phyloP scores from a whole-genome alignment of 768 basidiomycete genomes.

The Amanita thiersii region DNA sequence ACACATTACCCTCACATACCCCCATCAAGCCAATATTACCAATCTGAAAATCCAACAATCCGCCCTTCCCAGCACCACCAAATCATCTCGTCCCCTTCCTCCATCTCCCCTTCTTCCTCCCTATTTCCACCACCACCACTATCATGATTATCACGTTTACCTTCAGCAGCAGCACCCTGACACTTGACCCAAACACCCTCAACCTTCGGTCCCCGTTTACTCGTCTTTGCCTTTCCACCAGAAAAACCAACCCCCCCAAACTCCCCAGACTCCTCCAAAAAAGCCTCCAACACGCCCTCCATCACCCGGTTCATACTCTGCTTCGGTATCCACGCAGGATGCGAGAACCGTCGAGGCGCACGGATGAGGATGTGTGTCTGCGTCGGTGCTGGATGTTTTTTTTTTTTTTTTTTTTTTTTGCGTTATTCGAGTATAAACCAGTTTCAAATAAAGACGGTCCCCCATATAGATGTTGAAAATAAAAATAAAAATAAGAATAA shows the following conservation, averaged over 20 bases:
- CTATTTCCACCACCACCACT: constrained; percentile 1
- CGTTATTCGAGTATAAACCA: neutral
- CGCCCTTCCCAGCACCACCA: constrained; percentile 61
- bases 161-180: constrained; percentile 16
- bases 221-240: neutral
- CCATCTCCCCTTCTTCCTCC: constrained; percentile 10
- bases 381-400: constrained; percentile 17
- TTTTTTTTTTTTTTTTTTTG: neutral
- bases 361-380: constrained; percentile 25
- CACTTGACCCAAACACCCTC: constrained; percentile 40
- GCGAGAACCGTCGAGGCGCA: constrained; percentile 22
- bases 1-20: no score
- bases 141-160: constrained; percentile 11
- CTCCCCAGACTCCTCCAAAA: constrained; percentile 26
- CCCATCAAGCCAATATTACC: constrained; percentile 28
- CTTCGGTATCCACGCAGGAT: constrained; percentile 23
- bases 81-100: constrained; percentile 42
- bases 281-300: constrained; percentile 30
- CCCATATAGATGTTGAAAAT: neutral
- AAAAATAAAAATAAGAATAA: neutral
- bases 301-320: constrained; percentile 13
- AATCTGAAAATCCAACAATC: constrained; percentile 42
- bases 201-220: constrained; percentile 17
- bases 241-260: neutral
- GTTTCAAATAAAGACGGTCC: no score